These are phyloP conservation scores for Stentor coeruleus DNA, from an alignment of 73 alveolate genomes.

Conservation along the genomic window DNA sequence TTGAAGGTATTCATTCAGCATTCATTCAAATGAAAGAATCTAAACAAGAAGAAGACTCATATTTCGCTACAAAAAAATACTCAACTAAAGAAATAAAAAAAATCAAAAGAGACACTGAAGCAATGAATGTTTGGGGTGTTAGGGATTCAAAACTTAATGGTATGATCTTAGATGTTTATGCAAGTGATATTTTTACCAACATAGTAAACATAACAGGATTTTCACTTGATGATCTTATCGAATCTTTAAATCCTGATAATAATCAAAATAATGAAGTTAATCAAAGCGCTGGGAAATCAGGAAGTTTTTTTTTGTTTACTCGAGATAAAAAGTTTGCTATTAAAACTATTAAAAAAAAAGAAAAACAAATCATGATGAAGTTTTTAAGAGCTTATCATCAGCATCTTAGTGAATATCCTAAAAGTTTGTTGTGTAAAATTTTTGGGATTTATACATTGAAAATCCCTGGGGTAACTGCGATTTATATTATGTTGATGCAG, in stretches of 20 bases:
- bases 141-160: neutral
- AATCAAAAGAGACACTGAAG: no score
- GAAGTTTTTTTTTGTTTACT: neutral
- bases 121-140: neutral
- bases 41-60: neutral
- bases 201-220: neutral
- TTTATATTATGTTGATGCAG: neutral
- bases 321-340: neutral
- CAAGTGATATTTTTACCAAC: conserved; percentile 18
- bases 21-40: neutral
- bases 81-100: no score
- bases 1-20: neutral
- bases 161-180: conserved; percentile 13
- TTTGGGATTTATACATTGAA: neutral
- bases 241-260: conserved; percentile 42
- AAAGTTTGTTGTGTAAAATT: neutral
- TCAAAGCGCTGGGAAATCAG: neutral
- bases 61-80: no score
- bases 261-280: conserved; percentile 35
- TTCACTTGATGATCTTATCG: conserved; percentile 5
- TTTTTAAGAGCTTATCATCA: no score
- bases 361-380: no score
- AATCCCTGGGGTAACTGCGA: neutral
- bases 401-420: neutral
- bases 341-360: neutral